These are phyloP conservation scores for Chiua virens DNA, from an alignment of 768 basidiomycete genomes.

Conservation along the genomic window DNA sequence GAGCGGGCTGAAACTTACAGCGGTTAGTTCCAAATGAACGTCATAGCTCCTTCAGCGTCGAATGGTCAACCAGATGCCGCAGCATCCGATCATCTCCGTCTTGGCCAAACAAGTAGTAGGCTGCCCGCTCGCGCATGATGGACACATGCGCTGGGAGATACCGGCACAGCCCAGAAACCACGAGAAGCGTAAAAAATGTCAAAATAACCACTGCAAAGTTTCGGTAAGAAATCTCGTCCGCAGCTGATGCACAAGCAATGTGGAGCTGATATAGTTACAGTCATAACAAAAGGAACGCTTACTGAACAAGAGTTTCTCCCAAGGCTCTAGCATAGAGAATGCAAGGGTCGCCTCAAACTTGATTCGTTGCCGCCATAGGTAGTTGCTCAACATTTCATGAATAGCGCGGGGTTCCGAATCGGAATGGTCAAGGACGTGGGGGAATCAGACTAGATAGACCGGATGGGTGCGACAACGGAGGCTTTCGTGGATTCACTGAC, in stretches of 20 bases:
- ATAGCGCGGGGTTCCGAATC: neutral
- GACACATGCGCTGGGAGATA: conserved; percentile 62
- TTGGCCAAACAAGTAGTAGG: conserved; percentile 65
- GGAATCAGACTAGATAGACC: neutral
- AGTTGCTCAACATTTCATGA: conserved; percentile 30
- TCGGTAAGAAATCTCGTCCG: conserved; percentile 6
- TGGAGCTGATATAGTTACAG: neutral
- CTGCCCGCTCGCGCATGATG: conserved; percentile 52
- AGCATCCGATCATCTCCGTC: conserved; percentile 40
- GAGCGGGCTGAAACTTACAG: conserved; percentile 12
- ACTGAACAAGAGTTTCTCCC: conserved; percentile 67
- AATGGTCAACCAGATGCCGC: conserved; percentile 27
- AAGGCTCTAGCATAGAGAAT: conserved; percentile 63
- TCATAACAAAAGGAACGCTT: conserved; percentile 26
- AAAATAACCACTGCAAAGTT: conserved; percentile 42
- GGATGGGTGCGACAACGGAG: neutral
- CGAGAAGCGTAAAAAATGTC: conserved; percentile 40
- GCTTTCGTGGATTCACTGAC: too few species aligned
- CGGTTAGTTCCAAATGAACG: neutral
- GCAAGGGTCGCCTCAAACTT: conserved; percentile 57
- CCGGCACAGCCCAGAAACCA: conserved; percentile 51
- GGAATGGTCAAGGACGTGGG: neutral
- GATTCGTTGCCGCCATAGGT: conserved; percentile 31
- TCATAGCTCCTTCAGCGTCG: conserved; percentile 31
- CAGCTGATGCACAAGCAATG: neutral